Conservation (phyloP, 208 protist species). For the Acanthamoeba lenticulata region DNA sequence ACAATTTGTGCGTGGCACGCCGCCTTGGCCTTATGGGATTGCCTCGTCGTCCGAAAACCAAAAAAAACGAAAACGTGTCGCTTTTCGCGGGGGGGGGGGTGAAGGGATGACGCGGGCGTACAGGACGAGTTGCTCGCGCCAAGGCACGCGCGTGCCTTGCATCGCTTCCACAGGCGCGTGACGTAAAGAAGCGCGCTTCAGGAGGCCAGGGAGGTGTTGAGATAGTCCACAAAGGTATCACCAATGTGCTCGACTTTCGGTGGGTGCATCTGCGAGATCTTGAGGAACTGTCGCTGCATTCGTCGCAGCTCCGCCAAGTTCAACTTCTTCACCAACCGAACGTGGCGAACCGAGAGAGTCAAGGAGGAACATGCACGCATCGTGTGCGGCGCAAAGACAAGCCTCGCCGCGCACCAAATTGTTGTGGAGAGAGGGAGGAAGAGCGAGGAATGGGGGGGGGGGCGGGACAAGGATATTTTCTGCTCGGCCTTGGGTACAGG, state of each 20-base stretch:
- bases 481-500: neutral
- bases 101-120: no score
- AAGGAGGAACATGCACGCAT: neutral
- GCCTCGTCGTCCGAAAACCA: no score
- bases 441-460: neutral
- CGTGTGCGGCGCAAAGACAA: neutral
- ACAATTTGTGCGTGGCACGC: no score
- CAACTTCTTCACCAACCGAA: constrained; percentile 54
- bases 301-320: constrained; percentile 66
- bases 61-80: no score
- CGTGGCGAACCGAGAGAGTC: neutral
- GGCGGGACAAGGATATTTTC: constrained; percentile 17
- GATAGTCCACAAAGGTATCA: neutral
- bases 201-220: constrained; percentile 21
- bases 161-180: no score
- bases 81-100: no score
- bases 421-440: neutral
- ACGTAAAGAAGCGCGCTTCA: neutral
- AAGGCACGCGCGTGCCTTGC: no score
- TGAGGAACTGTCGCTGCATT: constrained; percentile 70
- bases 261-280: constrained; percentile 77
- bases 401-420: neutral
- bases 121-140: no score
- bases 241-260: constrained; percentile 38
- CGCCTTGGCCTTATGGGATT: no score